Percentiles rank a stretch among this genome's conserved stretches.
These are phyloP conservation scores for Coniochaeta pulveracea DNA, from an alignment of 2,329 filamentous ascomycete species.

Conservation along the genomic window DNA sequence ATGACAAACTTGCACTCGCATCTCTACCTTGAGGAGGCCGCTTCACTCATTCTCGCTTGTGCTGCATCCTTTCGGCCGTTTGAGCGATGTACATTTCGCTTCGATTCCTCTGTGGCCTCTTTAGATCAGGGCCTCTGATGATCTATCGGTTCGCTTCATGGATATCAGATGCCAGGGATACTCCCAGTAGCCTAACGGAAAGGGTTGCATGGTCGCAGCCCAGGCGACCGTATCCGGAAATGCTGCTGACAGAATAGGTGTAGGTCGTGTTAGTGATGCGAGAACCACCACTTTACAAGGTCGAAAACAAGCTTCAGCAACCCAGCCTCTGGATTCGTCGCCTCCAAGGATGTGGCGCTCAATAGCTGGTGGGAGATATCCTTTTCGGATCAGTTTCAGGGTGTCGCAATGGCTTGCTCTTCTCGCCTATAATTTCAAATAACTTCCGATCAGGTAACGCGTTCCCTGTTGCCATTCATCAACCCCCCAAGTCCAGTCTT, in stretches of 20 bases:
- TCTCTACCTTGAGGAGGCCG: neutral
- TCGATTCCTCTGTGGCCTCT: neutral
- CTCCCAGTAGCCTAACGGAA: neutral
- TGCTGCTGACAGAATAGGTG: neutral
- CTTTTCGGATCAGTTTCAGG: no score
- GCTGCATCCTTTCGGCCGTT: conserved; percentile 3
- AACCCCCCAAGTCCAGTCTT: no score
- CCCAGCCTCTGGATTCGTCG: no score
- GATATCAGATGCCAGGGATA: neutral
- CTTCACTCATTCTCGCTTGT: neutral
- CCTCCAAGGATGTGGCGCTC: no score
- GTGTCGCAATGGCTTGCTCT: no score
- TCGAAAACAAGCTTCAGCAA: no score
- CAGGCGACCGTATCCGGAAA: conserved; percentile 2
- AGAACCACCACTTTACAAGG: neutral
- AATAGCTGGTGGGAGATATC: no score
- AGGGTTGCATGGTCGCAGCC: conserved; percentile 3
- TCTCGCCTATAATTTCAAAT: no score
- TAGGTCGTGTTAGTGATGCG: neutral
- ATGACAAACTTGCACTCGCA: no score
- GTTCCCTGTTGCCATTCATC: no score
- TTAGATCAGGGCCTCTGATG: no score
- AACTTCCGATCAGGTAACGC: no score
- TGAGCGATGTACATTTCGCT: neutral
- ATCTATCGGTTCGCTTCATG: conserved; percentile 2